Conservation (phyloP, 225 moss, liverwort and hornwort genomes). For the Polytrichum formosum region DNA sequence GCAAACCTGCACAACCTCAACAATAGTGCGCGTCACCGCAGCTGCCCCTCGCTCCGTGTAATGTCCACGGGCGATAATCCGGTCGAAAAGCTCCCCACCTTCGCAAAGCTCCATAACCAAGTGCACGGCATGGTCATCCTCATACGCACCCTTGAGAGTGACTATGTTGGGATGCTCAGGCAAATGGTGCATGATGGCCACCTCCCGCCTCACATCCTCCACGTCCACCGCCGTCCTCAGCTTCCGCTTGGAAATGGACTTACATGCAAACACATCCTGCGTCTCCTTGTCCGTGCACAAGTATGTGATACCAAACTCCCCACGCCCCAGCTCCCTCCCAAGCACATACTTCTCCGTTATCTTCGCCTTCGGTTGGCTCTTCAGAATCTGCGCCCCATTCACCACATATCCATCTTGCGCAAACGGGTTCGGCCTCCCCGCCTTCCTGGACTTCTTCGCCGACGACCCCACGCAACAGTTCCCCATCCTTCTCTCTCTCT, state of each 20-base stretch:
- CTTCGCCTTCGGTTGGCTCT: slow-evolving; percentile 51
- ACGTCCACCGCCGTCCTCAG: slow-evolving; percentile 76
- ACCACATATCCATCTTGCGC: slow-evolving; percentile 48
- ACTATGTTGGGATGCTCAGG: slow-evolving; percentile 77
- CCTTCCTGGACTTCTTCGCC: slow-evolving; percentile 59
- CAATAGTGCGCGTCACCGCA: slow-evolving; percentile 78
- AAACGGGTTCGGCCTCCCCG: slow-evolving; percentile 60
- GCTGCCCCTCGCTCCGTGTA: slow-evolving; percentile 92
- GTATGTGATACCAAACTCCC: slow-evolving; percentile 91
- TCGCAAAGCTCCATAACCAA: slow-evolving; percentile 95
- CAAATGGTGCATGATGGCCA: slow-evolving; percentile 77
- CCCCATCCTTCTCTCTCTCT: slow-evolving; percentile 44
- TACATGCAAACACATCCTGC: slow-evolving; percentile 71
- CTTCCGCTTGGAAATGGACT: slow-evolving; percentile 87
- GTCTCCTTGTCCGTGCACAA: slow-evolving; percentile 88
- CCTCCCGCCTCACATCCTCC: slow-evolving; percentile 91
- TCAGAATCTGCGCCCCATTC: slow-evolving; percentile 53
- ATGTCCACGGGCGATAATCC: slow-evolving; percentile 89
- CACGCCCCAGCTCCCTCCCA: slow-evolving; percentile 88
- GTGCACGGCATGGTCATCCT: slow-evolving; percentile 85
- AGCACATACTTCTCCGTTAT: slow-evolving; percentile 71
- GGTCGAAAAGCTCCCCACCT: slow-evolving; percentile 92
- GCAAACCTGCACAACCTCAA: slow-evolving; percentile 86
- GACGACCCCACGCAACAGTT: slow-evolving; percentile 84
- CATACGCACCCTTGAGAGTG: slow-evolving; percentile 64